Conservation (phyloP, 768 basidiomycete species). For the Suillus fuscotomentosus region DNA sequence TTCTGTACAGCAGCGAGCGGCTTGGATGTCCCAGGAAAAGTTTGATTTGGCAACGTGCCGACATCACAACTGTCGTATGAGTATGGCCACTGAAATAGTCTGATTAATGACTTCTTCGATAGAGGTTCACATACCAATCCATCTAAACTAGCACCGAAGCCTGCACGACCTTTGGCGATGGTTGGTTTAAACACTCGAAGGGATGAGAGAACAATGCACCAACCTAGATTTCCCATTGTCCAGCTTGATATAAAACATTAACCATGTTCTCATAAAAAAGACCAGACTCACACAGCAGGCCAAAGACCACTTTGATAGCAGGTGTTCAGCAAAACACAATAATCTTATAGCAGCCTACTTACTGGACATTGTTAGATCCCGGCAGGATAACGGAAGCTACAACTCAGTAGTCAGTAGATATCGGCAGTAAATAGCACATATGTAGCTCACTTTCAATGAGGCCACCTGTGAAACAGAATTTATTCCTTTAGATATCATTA, state of each 20-base stretch:
- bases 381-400: conserved; percentile 39
- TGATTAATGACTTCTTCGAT: conserved; percentile 11
- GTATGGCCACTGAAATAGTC: conserved; percentile 45
- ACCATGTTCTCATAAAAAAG: background rate
- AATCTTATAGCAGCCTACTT: conserved; percentile 6
- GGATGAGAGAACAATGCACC: background rate
- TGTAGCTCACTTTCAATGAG: conserved; percentile 48
- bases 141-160: conserved; percentile 56
- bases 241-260: conserved; percentile 32
- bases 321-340: conserved; percentile 8
- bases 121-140: conserved; percentile 52
- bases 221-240: conserved; percentile 54
- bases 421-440: background rate
- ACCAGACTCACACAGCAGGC: conserved; percentile 41
- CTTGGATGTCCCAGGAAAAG: conserved; percentile 39
- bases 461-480: conserved; percentile 83
- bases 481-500: conserved; percentile 40
- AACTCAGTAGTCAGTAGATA: conserved; percentile 9
- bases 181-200: conserved; percentile 1
- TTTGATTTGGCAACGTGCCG: conserved; percentile 78
- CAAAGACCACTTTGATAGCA: conserved; percentile 39
- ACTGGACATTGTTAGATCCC: conserved; percentile 39
- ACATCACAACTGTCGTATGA: conserved; percentile 68
- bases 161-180: conserved; percentile 41
- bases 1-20: conserved; percentile 44